These are phyloP conservation scores for Delphinella strobiligena DNA, from an alignment of 2,329 filamentous ascomycete genomes.

Conservation along the genomic window DNA sequence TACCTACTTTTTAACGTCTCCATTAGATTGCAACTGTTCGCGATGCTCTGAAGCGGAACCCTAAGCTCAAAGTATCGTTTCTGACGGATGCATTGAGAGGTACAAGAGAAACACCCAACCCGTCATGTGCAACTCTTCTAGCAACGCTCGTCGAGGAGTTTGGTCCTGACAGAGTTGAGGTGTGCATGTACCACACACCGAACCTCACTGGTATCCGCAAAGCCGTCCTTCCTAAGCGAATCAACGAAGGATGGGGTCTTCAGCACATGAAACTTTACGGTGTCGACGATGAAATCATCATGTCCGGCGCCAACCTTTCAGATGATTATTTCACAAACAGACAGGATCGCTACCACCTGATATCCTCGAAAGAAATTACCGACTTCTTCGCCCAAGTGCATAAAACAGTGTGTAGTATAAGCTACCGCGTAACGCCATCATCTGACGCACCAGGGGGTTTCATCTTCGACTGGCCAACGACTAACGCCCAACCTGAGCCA, in stretches of 20 bases:
- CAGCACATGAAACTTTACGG: slow-evolving; percentile 99
- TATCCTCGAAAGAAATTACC: slow-evolving; percentile 65
- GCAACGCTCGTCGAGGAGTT: slow-evolving; percentile 76
- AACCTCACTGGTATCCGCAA: slow-evolving; percentile 84
- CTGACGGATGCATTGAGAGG: slow-evolving; percentile 85
- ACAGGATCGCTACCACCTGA: slow-evolving; percentile 88
- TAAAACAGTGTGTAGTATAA: slow-evolving; percentile 62
- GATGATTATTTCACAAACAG: slow-evolving; percentile 93
- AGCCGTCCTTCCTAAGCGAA: slow-evolving; percentile 68
- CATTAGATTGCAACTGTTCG: slow-evolving; percentile 62
- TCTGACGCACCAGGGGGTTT: slow-evolving; percentile 31
- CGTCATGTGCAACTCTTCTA: slow-evolving; percentile 80
- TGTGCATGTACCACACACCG: slow-evolving; percentile 96
- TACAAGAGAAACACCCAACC: slow-evolving; percentile 74
- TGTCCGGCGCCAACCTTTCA: slow-evolving; percentile 85
- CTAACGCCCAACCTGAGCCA: slow-evolving; percentile 65
- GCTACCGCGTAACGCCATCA: slow-evolving; percentile 62
- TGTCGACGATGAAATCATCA: slow-evolving; percentile 85
- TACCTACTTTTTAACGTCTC: not conserved
- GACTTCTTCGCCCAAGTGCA: slow-evolving; percentile 76
- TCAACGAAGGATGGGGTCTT: slow-evolving; percentile 96
- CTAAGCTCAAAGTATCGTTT: slow-evolving; percentile 70
- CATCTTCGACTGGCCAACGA: slow-evolving; percentile 57
- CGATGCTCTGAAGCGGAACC: slow-evolving; percentile 61
- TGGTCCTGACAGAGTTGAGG: slow-evolving; percentile 70